Conservation (phyloP, 371 early-diverging fungal species). For the Mortierella sp. region DNA sequence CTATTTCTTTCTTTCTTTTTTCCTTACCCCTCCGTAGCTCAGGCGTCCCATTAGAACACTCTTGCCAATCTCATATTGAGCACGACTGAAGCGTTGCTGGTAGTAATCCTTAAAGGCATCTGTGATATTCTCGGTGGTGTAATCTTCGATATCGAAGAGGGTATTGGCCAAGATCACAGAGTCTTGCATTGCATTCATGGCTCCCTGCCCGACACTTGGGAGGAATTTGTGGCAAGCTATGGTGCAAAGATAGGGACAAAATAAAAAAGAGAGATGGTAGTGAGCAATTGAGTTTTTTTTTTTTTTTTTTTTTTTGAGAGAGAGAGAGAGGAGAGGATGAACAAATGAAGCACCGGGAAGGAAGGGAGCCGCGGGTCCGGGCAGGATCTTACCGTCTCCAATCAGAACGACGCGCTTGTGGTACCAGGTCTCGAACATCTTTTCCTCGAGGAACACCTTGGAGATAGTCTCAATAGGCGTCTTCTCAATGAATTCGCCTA, state of each 20-base stretch:
- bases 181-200: conserved; percentile 37
- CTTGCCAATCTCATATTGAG: neutral
- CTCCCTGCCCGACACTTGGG: conserved; percentile 19
- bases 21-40: neutral
- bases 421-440: conserved; percentile 1
- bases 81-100: neutral
- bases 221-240: conserved; percentile 37
- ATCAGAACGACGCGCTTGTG: neutral
- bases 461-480: neutral
- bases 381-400: neutral
- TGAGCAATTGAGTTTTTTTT: neutral
- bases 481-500: neutral
- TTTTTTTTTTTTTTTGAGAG: no score
- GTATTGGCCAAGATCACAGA: conserved; percentile 32
- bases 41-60: neutral
- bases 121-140: neutral
- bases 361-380: no score
- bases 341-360: neutral
- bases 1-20: no score
- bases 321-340: neutral
- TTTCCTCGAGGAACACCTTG: conserved; percentile 3
- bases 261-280: neutral
- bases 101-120: neutral
- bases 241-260: neutral
- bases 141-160: conserved; percentile 9